Evolutionary conservation across 2,329 filamentous ascomycete species (phyloP), one percentile per base, ranked within the genome.

Genomic region (Periconia macrospinosa): DNA sequence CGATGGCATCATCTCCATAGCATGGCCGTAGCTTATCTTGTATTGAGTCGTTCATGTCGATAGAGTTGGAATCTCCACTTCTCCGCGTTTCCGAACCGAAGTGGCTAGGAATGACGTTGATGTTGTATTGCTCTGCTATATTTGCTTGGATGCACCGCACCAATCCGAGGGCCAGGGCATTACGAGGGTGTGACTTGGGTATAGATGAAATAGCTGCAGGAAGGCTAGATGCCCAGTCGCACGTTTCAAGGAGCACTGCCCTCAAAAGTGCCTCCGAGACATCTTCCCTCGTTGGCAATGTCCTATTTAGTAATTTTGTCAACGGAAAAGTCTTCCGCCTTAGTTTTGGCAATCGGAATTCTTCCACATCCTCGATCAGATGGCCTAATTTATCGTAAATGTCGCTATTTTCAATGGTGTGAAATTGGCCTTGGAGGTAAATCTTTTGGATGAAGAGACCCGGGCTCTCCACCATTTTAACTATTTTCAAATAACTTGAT

Each of bases 1-100:
- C 74, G 27, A 54, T 37, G 11, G 33, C 33, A n/a, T 37, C 33
- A 37, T 37, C 33, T 14, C 33, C 15, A n/a, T 37, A 37, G 5
- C 11, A 14, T 37, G 11, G 33, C 33, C 15, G 11, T 37, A 5
- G 33, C 11, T 13, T n/a, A 10, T 14, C 15, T 3, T 37, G 11
- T 6, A 14, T n/a, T 10, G 33, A n/a, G 11, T 14, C 33, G 11
- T 37, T 37, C 33, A n/a, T n/a, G 5, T 37, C 15, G 11, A 37
- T 37, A 14, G 11, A 13, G 33, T 6, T 3, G 33, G 33, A 13
- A 13, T 13, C 11, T 14, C 5, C 33, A 37, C 15, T 13, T 37
- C 5, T 14, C 11, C 33, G 15, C 11, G 33, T n/a, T 37, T 37
- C 23, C 23, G 33, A 37, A 37, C 11, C 23, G 8, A 37, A 37